These are phyloP conservation scores for Diaporthe sp. DNA, from an alignment of 2,329 filamentous ascomycete genomes.

Conservation along the genomic window DNA sequence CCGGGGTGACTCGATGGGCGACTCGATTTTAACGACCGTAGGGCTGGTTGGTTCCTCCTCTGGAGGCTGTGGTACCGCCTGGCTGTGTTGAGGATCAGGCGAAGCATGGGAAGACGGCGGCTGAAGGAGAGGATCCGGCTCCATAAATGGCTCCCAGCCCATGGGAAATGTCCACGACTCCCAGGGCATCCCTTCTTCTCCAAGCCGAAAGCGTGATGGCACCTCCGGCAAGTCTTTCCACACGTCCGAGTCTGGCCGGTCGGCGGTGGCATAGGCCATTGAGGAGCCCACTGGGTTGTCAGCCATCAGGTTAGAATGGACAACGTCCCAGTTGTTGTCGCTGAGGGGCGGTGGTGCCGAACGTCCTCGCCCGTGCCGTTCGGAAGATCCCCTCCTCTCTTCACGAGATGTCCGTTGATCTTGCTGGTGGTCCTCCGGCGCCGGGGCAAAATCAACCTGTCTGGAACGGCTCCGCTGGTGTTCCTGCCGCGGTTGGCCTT, in stretches of 20 bases:
- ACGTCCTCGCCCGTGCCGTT: conserved; percentile 58
- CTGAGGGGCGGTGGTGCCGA: conserved; percentile 65
- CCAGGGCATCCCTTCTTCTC: conserved; percentile 65
- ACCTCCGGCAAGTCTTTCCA: conserved; percentile 61
- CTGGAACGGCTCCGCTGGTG: conserved; percentile 39
- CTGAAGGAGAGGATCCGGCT: conserved; percentile 48
- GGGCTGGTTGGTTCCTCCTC: conserved; percentile 41
- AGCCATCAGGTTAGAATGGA: conserved; percentile 48
- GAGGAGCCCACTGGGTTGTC: conserved; percentile 47
- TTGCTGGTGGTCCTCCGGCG: conserved; percentile 39
- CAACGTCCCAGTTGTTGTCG: conserved; percentile 62
- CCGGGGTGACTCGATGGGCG: conserved; percentile 44
- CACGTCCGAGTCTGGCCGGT: conserved; percentile 45
- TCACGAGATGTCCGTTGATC: conserved; percentile 46
- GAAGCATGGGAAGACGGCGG: conserved; percentile 40
- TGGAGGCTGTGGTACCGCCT: background rate
- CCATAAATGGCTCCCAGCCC: conserved; percentile 47
- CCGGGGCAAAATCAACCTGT: conserved; percentile 41
- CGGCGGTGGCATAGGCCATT: conserved; percentile 42
- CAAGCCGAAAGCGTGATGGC: conserved; percentile 57
- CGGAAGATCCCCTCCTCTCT: conserved; percentile 23
- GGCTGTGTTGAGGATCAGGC: conserved; percentile 19
- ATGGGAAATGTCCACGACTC: conserved; percentile 54
- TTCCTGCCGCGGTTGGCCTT: conserved; percentile 22
- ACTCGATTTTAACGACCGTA: conserved; percentile 44